Conservation (phyloP, 805 yeast genomes). For the Peterozyma xylosa region DNA sequence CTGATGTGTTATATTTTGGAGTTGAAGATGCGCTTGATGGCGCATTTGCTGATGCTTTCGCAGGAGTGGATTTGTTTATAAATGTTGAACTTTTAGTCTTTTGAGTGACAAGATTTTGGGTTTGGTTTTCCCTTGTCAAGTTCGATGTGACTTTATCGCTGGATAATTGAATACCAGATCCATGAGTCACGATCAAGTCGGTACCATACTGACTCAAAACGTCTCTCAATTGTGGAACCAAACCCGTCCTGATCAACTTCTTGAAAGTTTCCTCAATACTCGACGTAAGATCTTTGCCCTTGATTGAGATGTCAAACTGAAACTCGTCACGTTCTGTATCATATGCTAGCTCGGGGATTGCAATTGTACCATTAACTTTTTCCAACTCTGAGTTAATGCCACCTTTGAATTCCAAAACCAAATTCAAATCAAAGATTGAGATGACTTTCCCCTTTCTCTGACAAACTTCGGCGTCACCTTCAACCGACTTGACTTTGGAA, state of each 20-base stretch:
- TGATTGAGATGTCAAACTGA: slow-evolving; percentile 72
- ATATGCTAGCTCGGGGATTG: slow-evolving; percentile 89
- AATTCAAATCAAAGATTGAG: slow-evolving; percentile 74
- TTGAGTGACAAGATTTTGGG: slow-evolving; percentile 18
- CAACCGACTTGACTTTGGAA: slow-evolving; percentile 48
- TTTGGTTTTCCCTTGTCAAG: slow-evolving; percentile 45
- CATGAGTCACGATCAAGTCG: slow-evolving; percentile 69
- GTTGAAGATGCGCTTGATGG: slow-evolving; percentile 14
- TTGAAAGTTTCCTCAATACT: slow-evolving; percentile 36
- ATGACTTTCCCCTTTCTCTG: slow-evolving; percentile 97
- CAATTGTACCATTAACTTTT: slow-evolving; percentile 61
- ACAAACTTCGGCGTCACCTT: slow-evolving; percentile 95
- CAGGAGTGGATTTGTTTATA: slow-evolving; percentile 9
- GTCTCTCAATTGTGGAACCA: slow-evolving; percentile 66
- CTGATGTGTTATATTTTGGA: slow-evolving; percentile 74
- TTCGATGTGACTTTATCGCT: slow-evolving; percentile 54
- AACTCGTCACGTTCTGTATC: slow-evolving; percentile 82
- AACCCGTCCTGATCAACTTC: slow-evolving; percentile 32
- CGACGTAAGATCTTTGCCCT: slow-evolving; percentile 38
- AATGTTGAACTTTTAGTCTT: slow-evolving; percentile 20
- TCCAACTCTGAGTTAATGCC: slow-evolving; percentile 26
- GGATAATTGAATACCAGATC: slow-evolving; percentile 82
- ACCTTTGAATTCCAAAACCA: slow-evolving; percentile 56
- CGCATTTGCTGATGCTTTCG: slow-evolving; percentile 9
- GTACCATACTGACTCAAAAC: slow-evolving; percentile 60